Conservation (phyloP, 805 yeast species). For the Maudiozyma barnettii region DNA sequence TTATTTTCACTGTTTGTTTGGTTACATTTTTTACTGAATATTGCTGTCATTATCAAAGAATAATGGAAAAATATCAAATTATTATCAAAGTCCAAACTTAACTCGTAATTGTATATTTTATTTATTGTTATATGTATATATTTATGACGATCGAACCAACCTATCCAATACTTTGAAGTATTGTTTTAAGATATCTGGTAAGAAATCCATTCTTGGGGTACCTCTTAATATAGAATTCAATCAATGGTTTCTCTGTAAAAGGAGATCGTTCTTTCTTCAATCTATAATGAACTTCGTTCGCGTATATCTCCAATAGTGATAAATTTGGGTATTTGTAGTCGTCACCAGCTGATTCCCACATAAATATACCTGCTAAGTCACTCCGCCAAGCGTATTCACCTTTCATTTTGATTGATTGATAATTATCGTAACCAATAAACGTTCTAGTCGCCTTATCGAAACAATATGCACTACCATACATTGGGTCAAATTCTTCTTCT, state of each 20-base stretch:
- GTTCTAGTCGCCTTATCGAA: conserved; percentile 31
- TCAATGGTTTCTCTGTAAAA: conserved; percentile 10
- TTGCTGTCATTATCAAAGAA: too few relatives aligned
- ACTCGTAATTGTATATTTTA: too few relatives aligned
- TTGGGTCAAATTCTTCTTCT: conserved; percentile 42
- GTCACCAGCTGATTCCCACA: conserved; percentile 93
- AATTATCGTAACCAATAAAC: conserved; percentile 61
- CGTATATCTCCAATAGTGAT: conserved; percentile 31
- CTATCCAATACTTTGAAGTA: not conserved
- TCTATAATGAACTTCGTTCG: not conserved
- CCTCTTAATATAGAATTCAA: conserved; percentile 12
- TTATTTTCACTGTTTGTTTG: too few relatives aligned
- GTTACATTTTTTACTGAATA: too few relatives aligned
- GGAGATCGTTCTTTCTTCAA: conserved; percentile 15
- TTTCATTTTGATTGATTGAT: conserved; percentile 42
- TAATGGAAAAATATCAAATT: too few relatives aligned
- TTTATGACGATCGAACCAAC: not conserved
- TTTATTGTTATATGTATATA: not conserved
- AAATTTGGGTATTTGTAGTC: conserved; percentile 22
- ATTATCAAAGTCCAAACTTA: too few relatives aligned
- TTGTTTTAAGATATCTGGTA: not conserved
- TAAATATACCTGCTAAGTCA: conserved; percentile 74
- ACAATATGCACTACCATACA: conserved; percentile 46
- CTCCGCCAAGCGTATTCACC: conserved; percentile 44
- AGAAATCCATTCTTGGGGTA: conserved; percentile 15